phyloP scores from a whole-genome alignment of 2,329 filamentous ascomycete genomes.

The Pseudocercospora fijiensis region DNA sequence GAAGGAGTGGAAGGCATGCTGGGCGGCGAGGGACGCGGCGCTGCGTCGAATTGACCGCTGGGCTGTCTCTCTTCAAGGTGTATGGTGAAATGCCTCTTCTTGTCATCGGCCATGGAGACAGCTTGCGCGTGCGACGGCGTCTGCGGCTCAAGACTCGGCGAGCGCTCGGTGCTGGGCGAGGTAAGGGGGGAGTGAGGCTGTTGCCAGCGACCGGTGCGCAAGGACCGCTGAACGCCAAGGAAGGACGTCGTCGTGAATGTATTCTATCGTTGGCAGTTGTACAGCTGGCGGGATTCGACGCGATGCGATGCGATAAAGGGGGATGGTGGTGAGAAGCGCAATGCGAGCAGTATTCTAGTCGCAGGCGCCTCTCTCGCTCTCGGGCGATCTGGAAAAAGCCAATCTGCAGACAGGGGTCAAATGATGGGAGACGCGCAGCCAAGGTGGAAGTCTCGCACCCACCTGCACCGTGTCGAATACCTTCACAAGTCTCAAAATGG shows the following conservation, averaged over 20 bases:
- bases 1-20: conserved; percentile 50
- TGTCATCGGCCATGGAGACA: conserved; percentile 74
- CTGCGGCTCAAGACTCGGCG: conserved; percentile 13
- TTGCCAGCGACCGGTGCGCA: conserved; percentile 28
- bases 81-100: conserved; percentile 76
- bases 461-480: too few species aligned
- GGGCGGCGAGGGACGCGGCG: conserved; percentile 41
- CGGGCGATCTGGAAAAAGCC: background rate
- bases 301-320: too few species aligned
- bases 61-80: conserved; percentile 64
- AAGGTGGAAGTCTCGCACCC: background rate
- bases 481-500: conserved; percentile 12
- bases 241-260: conserved; percentile 35
- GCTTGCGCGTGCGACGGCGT: background rate
- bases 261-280: background rate
- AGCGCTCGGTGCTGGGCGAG: conserved; percentile 7
- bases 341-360: background rate
- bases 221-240: conserved; percentile 33
- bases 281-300: background rate
- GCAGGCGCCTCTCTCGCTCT: background rate
- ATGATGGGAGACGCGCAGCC: background rate
- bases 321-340: background rate
- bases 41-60: conserved; percentile 47
- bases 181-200: conserved; percentile 27
- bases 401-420: too few species aligned